Conservation (phyloP, 2,329 filamentous ascomycete species). For the Neurospora crassa region DNA sequence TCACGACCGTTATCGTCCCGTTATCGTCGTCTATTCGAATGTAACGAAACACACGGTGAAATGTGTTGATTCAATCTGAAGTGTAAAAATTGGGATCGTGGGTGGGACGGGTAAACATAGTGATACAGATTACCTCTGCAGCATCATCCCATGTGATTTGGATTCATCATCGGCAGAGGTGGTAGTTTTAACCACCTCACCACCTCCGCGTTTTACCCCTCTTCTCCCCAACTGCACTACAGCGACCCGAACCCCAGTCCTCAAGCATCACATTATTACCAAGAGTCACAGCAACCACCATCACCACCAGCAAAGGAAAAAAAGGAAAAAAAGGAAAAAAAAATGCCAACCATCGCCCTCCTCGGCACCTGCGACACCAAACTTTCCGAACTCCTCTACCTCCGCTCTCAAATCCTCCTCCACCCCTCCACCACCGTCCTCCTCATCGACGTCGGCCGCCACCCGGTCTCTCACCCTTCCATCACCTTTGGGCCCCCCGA, state of each 20-base stretch:
- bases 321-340: conserved; percentile 14
- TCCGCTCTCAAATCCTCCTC: conserved; percentile 35
- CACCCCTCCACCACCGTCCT: conserved; percentile 10
- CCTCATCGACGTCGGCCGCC: conserved; percentile 38
- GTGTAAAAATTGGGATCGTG: background rate
- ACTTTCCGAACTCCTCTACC: conserved; percentile 46
- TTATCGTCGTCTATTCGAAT: background rate
- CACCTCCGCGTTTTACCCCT: background rate
- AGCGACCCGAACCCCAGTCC: background rate
- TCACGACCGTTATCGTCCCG: background rate
- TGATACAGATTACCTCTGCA: background rate
- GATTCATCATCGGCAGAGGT: background rate
- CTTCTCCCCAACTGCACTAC: background rate
- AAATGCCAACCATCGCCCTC: conserved; percentile 35
- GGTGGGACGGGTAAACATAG: background rate
- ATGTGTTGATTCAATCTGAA: background rate
- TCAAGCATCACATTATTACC: background rate
- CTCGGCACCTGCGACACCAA: conserved; percentile 60
- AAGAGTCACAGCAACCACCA: background rate
- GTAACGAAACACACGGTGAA: background rate
- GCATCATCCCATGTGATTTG: background rate
- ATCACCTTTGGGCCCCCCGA: conserved; percentile 38
- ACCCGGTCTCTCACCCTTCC: conserved; percentile 27
- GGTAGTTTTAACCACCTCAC: background rate
- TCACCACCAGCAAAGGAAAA: background rate